A percentile compares a stretch with the other conserved stretches of the same genome.
phyloP scores from a whole-genome alignment of 106 monocot species.

The Xerophyta viscosa region DNA sequence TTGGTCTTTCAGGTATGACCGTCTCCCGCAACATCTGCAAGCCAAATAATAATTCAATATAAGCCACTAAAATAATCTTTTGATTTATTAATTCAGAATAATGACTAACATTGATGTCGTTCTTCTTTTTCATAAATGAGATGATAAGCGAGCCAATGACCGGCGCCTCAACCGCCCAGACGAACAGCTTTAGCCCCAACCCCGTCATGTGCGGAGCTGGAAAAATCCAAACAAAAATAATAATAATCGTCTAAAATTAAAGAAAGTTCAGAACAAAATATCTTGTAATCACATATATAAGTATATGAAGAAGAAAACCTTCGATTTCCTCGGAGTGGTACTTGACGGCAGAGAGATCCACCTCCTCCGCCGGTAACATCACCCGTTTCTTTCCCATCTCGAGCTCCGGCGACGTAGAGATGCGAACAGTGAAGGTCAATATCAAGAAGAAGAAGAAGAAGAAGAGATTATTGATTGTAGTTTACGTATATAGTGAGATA shows the following conservation, averaged over 20 bases:
- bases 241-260: not conserved
- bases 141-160: conserved; percentile 39
- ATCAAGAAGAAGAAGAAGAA: not conserved
- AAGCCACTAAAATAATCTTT: not conserved
- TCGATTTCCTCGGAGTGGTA: conserved; percentile 40
- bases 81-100: not conserved
- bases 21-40: conserved; percentile 63
- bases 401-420: not conserved
- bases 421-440: not conserved
- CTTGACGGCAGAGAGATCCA: conserved; percentile 64
- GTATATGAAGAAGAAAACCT: conserved; percentile 24
- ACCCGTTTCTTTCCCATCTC: conserved; percentile 35
- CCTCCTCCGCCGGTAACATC: conserved; percentile 71
- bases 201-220: conserved; percentile 83
- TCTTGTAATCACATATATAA: not conserved
- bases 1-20: conserved; percentile 74
- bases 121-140: conserved; percentile 52
- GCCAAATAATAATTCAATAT: not conserved
- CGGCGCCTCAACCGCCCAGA: conserved; percentile 61
- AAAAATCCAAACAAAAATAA: not conserved
- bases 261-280: too few species aligned
- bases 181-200: conserved; percentile 44
- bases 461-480: conserved; percentile 1
- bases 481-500: too few species aligned
- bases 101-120: conserved; percentile 38